phyloP scores from a whole-genome alignment of 1,284 basidiomycete genomes.

The Irpex sp. region DNA sequence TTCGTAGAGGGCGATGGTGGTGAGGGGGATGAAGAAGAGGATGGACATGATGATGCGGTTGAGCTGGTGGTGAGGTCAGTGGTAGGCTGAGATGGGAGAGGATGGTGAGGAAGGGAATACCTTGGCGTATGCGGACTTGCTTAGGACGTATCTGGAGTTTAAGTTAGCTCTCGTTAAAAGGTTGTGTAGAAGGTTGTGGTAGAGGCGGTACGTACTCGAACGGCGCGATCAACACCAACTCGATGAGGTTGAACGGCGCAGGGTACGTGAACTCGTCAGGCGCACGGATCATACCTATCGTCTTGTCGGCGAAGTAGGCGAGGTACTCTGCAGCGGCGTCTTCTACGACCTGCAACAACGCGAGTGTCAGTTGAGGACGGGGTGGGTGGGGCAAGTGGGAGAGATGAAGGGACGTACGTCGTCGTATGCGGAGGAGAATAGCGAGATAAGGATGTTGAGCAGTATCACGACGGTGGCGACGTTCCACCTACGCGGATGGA shows the following conservation, averaged over 20 bases:
- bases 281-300: constrained; percentile 77
- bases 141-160: constrained; percentile 41
- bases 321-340: constrained; percentile 77
- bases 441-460: constrained; percentile 90
- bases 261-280: constrained; percentile 75
- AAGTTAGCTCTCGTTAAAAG: not conserved
- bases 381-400: not conserved
- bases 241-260: constrained; percentile 83
- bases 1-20: constrained; percentile 74
- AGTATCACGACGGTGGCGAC: constrained; percentile 82
- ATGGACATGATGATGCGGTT: constrained; percentile 75
- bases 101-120: too few species aligned
- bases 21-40: constrained; percentile 78
- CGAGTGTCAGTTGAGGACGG: too few species aligned
- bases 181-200: not conserved
- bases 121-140: constrained; percentile 47
- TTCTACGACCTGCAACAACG: constrained; percentile 40
- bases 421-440: constrained; percentile 88
- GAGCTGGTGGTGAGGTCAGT: constrained; percentile 35
- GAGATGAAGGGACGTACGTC: constrained; percentile 53
- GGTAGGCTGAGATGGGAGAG: too few species aligned
- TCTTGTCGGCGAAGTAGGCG: constrained; percentile 85
- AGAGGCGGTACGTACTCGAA: constrained; percentile 58
- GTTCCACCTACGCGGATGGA: constrained; percentile 64
- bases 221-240: constrained; percentile 76